Evolutionary conservation across 805 yeast species (phyloP).

Genomic region (Sugiyamaella qingdaonensis): DNA sequence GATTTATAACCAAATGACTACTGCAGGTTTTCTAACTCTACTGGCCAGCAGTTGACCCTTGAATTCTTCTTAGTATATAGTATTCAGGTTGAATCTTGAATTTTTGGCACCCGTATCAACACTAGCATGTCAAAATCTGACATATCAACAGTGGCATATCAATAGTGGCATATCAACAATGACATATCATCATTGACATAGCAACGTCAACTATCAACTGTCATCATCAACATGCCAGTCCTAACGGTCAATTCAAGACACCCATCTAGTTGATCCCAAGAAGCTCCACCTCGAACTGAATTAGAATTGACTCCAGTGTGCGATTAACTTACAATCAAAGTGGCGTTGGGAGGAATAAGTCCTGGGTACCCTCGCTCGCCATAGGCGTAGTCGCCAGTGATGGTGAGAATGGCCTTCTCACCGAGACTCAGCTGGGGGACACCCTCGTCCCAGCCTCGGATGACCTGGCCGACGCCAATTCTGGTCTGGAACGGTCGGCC

Average conservation of each 20-base stretch:
- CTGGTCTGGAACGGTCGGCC: conserved; percentile 91
- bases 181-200: no score
- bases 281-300: conserved; percentile 35
- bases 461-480: conserved; percentile 95
- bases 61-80: no score
- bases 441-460: conserved; percentile 95
- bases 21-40: no score
- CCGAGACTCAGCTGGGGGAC: conserved; percentile 91
- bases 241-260: neutral
- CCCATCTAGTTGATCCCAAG: conserved; percentile 25
- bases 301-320: neutral
- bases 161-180: no score
- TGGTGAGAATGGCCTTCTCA: conserved; percentile 86
- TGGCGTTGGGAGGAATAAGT: conserved; percentile 93
- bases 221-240: no score
- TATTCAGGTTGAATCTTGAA: no score
- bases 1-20: no score
- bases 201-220: no score
- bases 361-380: conserved; percentile 96
- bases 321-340: conserved; percentile 43
- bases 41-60: no score
- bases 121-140: no score
- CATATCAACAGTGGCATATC: no score
- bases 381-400: conserved; percentile 91
- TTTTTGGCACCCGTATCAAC: no score